phyloP scores from a whole-genome alignment of 768 basidiomycete species.

The Mycena polygramma region DNA sequence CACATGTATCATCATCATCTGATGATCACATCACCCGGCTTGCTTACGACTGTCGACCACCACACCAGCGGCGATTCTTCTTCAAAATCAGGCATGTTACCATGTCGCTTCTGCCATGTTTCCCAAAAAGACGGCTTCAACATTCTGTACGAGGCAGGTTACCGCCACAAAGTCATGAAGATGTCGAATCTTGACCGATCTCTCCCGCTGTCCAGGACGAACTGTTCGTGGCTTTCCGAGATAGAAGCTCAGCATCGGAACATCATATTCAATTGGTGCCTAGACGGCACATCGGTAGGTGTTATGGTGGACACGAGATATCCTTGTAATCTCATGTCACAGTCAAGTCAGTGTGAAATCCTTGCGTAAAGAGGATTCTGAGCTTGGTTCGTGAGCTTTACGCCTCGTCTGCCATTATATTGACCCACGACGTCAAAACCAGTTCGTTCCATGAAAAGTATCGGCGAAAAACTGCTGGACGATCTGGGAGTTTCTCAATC shows the following conservation, averaged over 20 bases:
- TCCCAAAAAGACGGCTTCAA: conserved; percentile 58
- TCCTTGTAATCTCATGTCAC: conserved; percentile 15
- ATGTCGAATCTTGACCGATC: no score
- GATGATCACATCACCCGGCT: neutral
- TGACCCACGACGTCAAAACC: neutral
- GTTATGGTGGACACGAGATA: neutral
- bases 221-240: conserved; percentile 64
- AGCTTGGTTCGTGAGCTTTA: conserved; percentile 56
- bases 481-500: conserved; percentile 53
- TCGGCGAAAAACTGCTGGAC: conserved; percentile 69
- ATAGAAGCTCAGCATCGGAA: conserved; percentile 61
- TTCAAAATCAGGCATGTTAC: conserved; percentile 63
- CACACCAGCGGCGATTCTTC: neutral
- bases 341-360: conserved; percentile 67
- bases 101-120: conserved; percentile 62
- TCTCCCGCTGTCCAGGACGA: conserved; percentile 52
- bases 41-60: neutral
- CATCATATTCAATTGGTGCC: conserved; percentile 68
- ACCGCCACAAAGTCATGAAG: no score
- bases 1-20: conserved; percentile 72
- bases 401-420: neutral
- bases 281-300: conserved; percentile 64
- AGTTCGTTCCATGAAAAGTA: conserved; percentile 62
- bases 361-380: conserved; percentile 58
- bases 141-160: conserved; percentile 62